Evolutionary conservation across 768 basidiomycete genomes (phyloP), one percentile per base, ranked within the genome.

Genomic region (Neoboletus subvelutipes): DNA sequence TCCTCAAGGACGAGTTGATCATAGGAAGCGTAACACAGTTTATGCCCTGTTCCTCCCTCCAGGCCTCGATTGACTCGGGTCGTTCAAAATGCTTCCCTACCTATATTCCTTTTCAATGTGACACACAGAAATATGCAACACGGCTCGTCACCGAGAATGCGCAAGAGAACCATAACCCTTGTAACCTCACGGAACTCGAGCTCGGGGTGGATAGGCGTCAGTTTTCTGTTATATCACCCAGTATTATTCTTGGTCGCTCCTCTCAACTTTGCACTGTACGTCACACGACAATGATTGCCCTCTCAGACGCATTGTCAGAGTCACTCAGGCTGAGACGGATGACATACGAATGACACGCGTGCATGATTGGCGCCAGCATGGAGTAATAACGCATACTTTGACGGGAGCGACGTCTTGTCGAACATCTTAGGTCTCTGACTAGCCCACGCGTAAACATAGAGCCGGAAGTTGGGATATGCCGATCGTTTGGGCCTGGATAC

Each of bases 1-100:
- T 63, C 52, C 4, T 62, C 60, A 15, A 57, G 53, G 28, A 55
- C 63, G 17, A 41, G 56, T 52, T 57, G 52, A 57, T 33, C 41
- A 57, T 52, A 55, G 54, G 24, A 34, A 18, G 20, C 29, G 50
- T 17, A 29, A 29, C 13, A 29, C 3, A 6, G 8, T 20, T 34
- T 40, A 29, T 22, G 17, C n/a, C 18, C 24, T 33, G 6, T 41
- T 31, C 50, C 10, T 29, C n/a, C 15, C 34, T 24, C 17, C 18
- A 37, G 24, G 12, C n/a, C 18, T 34, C 17, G 24, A 50, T 26
- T 18, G 5, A 40, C 13, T 39, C 15, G 13, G 39, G 13, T 29
- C 20, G n/a, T 29, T 29, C 26, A 29, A 20, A 1, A 4, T 17
- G 24, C 22, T 29, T 17, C 20, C 12, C 20, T 36, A 22, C 29